These are phyloP conservation scores for Termitomyces sp. DNA, from an alignment of 1,284 basidiomycete species.

Conservation along the genomic window DNA sequence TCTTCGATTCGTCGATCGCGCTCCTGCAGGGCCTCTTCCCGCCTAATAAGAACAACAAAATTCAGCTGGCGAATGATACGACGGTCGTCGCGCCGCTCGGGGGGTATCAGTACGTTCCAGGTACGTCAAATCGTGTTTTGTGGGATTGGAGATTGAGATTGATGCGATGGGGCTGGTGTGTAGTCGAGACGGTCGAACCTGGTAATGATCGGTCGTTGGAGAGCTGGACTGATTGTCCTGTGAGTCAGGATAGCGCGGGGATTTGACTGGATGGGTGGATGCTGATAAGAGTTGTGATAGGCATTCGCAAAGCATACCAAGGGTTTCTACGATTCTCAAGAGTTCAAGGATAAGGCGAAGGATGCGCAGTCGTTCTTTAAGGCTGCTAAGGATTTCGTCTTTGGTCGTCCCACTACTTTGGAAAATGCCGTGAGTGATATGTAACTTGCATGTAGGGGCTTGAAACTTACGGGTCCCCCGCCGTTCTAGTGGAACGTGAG, in stretches of 20 bases:
- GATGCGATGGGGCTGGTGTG: no score
- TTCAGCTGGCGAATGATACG: slow-evolving; percentile 73
- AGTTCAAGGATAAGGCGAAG: slow-evolving; percentile 58
- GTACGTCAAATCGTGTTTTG: slow-evolving; percentile 27
- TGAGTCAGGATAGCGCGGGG: slow-evolving; percentile 28
- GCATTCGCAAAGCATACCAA: slow-evolving; percentile 60
- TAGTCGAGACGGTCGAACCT: slow-evolving; percentile 72
- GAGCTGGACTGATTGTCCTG: slow-evolving; percentile 80
- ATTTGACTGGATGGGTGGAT: no score
- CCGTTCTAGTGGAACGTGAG: slow-evolving; percentile 60
- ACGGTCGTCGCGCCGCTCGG: slow-evolving; percentile 70
- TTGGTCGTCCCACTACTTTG: slow-evolving; percentile 59
- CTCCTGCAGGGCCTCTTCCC: slow-evolving; percentile 79
- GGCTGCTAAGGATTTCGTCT: slow-evolving; percentile 60
- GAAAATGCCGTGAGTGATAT: slow-evolving; percentile 58
- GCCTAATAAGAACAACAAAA: slow-evolving; percentile 62
- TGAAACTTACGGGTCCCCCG: neutral
- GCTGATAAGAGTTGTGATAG: slow-evolving; percentile 25
- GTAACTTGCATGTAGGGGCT: neutral
- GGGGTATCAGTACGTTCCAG: slow-evolving; percentile 82
- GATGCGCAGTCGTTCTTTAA: slow-evolving; percentile 63
- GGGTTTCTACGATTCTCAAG: slow-evolving; percentile 49
- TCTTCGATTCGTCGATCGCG: slow-evolving; percentile 78
- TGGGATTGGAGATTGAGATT: no score
- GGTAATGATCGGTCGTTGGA: slow-evolving; percentile 80